Conservation (phyloP, 208 protist genomes). For the Trypanosoma boissoni region DNA sequence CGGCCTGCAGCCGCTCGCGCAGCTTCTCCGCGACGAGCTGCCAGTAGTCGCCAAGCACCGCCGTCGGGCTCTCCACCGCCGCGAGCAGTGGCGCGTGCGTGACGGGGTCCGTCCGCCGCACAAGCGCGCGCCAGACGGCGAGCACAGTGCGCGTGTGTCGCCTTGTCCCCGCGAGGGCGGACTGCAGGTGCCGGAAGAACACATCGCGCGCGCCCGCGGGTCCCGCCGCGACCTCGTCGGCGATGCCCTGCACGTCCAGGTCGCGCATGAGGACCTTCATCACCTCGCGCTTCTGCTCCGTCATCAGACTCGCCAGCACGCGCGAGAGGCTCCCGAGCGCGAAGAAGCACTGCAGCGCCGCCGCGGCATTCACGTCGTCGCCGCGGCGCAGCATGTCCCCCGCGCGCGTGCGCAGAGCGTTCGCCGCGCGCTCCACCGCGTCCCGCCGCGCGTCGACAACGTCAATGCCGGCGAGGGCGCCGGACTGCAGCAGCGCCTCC, state of each 20-base stretch:
- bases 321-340: slow-evolving; percentile 49
- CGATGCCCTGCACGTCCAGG: slow-evolving; percentile 51
- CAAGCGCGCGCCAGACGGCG: slow-evolving; percentile 62
- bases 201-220: slow-evolving; percentile 34
- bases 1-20: slow-evolving; percentile 43
- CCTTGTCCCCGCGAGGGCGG: slow-evolving; percentile 44
- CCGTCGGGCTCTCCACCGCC: slow-evolving; percentile 47
- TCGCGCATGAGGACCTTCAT: slow-evolving; percentile 60
- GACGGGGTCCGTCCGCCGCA: slow-evolving; percentile 39
- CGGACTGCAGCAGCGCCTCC: slow-evolving; percentile 47
- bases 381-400: slow-evolving; percentile 43
- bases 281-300: slow-evolving; percentile 70
- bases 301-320: slow-evolving; percentile 58
- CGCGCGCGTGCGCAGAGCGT: slow-evolving; percentile 41
- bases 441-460: slow-evolving; percentile 58
- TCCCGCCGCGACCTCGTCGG: no score
- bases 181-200: slow-evolving; percentile 49
- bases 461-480: slow-evolving; percentile 43
- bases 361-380: slow-evolving; percentile 4
- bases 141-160: slow-evolving; percentile 62
- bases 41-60: slow-evolving; percentile 73
- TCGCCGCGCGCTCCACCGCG: slow-evolving; percentile 40
- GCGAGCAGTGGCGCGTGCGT: slow-evolving; percentile 39
- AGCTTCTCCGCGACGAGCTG: slow-evolving; percentile 53
- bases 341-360: slow-evolving; percentile 64